These are phyloP conservation scores for Cordyceps tenuipes DNA, from an alignment of 2,329 filamentous ascomycete genomes.

Conservation along the genomic window DNA sequence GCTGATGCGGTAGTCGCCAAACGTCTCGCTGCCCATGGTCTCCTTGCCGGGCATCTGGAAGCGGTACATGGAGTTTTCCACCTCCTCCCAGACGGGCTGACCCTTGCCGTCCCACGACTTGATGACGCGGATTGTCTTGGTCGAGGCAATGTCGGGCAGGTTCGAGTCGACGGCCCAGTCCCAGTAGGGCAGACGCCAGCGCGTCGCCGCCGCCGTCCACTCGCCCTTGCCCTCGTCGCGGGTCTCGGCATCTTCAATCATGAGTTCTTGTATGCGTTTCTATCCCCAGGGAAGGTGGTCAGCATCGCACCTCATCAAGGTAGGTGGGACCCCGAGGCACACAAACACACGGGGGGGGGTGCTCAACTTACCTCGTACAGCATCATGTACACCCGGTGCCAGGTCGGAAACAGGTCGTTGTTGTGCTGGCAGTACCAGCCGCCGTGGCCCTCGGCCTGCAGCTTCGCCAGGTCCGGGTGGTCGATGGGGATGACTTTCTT, in stretches of 20 bases:
- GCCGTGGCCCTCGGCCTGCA: not conserved
- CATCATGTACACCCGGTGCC: slow-evolving; percentile 59
- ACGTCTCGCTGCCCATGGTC: not conserved
- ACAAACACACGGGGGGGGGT: too few species aligned
- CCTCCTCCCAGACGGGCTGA: slow-evolving; percentile 6
- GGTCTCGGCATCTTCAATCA: not conserved
- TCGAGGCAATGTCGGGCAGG: slow-evolving; percentile 9
- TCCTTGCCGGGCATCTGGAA: slow-evolving; percentile 18
- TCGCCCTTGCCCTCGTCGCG: slow-evolving; percentile 6
- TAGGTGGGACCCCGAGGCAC: too few species aligned
- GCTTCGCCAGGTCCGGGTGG: not conserved
- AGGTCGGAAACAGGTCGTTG: slow-evolving; percentile 52
- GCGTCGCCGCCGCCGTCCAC: slow-evolving; percentile 21
- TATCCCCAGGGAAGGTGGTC: not conserved
- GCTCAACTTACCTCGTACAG: slow-evolving; percentile 56
- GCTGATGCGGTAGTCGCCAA: not conserved
- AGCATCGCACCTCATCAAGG: too few species aligned
- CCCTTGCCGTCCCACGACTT: slow-evolving; percentile 14
- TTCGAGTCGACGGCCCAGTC: slow-evolving; percentile 23
- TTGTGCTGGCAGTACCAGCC: slow-evolving; percentile 53
- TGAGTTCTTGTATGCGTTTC: not conserved
- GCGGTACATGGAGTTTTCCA: not conserved
- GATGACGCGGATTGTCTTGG: slow-evolving; percentile 12
- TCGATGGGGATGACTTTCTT: not conserved
- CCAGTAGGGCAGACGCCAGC: slow-evolving; percentile 26